phyloP scores from a whole-genome alignment of 768 basidiomycete species.

The Suillus luteus region DNA sequence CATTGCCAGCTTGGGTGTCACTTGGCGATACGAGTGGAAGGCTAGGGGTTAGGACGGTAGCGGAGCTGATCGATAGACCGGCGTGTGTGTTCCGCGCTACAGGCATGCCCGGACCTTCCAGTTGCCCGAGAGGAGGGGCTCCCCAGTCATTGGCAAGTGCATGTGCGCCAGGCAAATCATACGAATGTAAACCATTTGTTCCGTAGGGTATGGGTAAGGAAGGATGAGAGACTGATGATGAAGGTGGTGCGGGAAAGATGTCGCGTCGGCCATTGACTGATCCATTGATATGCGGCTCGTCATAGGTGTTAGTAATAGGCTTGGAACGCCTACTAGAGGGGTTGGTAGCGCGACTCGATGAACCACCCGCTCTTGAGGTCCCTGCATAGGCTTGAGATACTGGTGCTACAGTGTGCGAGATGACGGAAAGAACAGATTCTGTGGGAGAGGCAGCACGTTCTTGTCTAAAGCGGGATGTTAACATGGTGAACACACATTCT shows the following conservation, averaged over 20 bases:
- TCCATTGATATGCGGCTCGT: slow-evolving; percentile 45
- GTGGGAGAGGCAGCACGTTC: slow-evolving; percentile 72
- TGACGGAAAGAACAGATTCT: slow-evolving; percentile 71
- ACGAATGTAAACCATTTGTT: slow-evolving; percentile 41
- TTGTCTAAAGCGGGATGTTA: slow-evolving; percentile 38
- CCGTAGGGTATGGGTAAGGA: slow-evolving; percentile 50
- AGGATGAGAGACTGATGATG: slow-evolving; percentile 52
- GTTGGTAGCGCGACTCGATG: slow-evolving; percentile 35
- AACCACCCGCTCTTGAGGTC: slow-evolving; percentile 31
- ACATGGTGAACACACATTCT: not conserved
- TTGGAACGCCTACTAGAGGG: slow-evolving; percentile 45
- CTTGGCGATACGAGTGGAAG: slow-evolving; percentile 30
- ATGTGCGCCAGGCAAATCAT: slow-evolving; percentile 40
- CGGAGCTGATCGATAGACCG: slow-evolving; percentile 27
- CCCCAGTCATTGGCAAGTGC: slow-evolving; percentile 49
- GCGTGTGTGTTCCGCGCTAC: slow-evolving; percentile 47
- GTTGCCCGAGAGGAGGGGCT: slow-evolving; percentile 51
- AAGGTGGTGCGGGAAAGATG: slow-evolving; percentile 50
- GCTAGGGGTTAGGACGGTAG: slow-evolving; percentile 25
- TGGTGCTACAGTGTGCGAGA: slow-evolving; percentile 58
- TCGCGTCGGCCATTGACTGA: slow-evolving; percentile 38
- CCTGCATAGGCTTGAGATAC: slow-evolving; percentile 29
- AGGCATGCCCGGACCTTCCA: slow-evolving; percentile 82
- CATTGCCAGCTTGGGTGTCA: slow-evolving; percentile 37
- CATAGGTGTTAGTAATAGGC: slow-evolving; percentile 40